Base-by-base conservation (phyloP, 1,284 basidiomycete species). In the Cryptococcus wingfieldii region DNA sequence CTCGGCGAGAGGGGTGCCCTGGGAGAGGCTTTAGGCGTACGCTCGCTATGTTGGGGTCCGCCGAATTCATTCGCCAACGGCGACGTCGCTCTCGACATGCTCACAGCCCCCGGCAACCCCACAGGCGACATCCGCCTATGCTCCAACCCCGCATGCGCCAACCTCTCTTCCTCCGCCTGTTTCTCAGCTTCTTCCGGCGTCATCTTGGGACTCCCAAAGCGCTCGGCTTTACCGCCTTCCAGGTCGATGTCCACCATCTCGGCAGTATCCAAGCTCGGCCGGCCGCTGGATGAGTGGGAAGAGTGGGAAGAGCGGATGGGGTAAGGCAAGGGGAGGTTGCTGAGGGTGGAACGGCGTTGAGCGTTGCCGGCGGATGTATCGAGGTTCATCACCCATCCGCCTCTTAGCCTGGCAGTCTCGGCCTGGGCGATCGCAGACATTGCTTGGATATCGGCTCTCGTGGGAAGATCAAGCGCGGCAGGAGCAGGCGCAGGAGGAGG, bases 181-280 rank as follows among this genome's bases (percentile, higher is more conserved):
- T 56, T 51, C 39, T 64, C 64, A 39, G 67, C 54, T 7, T 71
- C 68, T 4, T 57, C 60, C 10, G 62, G 58, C 10, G 51, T 58
- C 59, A 68, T 63, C 9, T 56, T 59, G 1, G 68, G 66, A 7
- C 67, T 65, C 10, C 75, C 75, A 43, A 74, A 74, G 23, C 56
- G 48, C 43, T 74, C 70, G 3, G 53, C 56, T 27, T 65, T 63
- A 7, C 77, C 77, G 38, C 70, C 71, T 61, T 78, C 77, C 37
- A 78, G 67, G 60, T 78, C 77, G 52, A 78, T 76, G 58, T 78
- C 74, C 18, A 75, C 76, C 77, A 78, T 77, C 38, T 70, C 74
- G 10, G 61, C 56, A 7, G 31, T 34, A 16, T 75, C 71, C n/a
- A 37, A 28, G 50, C 49, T 46, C 53, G 39, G 19, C 23, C 3